Percentiles rank a stretch among this genome's conserved stretches.
Conservation (phyloP, 164 flowering plant genomes). For the Chimonanthus praecox region DNA sequence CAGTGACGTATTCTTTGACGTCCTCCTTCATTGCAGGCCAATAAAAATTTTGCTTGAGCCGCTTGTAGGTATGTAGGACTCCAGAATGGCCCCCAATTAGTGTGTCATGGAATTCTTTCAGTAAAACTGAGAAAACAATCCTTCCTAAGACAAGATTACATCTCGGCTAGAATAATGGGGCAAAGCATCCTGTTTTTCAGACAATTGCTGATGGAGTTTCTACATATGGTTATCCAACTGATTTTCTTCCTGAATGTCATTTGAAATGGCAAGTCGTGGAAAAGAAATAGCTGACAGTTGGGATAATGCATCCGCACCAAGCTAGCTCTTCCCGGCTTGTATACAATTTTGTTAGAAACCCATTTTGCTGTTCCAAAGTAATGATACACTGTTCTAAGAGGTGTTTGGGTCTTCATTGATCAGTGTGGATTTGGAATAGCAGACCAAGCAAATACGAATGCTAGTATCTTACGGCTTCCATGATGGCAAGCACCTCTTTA, state of each 20-base stretch:
- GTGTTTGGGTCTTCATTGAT: background rate
- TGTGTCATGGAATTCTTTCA: background rate
- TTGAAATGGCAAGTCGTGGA: background rate
- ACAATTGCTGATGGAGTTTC: background rate
- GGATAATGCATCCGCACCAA: background rate
- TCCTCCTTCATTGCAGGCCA: background rate
- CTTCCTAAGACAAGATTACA: background rate
- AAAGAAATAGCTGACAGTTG: background rate
- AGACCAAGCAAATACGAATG: background rate
- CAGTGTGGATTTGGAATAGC: background rate
- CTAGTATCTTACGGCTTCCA: background rate
- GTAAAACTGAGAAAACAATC: background rate
- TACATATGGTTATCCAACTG: no score
- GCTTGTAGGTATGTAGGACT: background rate
- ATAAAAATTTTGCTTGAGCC: background rate
- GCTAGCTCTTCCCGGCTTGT: background rate
- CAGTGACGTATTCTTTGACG: background rate
- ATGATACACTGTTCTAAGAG: background rate
- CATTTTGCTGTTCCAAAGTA: background rate
- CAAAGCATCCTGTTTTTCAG: background rate
- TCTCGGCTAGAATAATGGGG: background rate
- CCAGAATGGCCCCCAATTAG: background rate
- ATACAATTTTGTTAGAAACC: background rate
- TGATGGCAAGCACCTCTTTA: conserved; percentile 1
- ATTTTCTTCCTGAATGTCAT: background rate